phyloP scores from a whole-genome alignment of 257 asterid genomes.

The Przewalskia tangutica region DNA sequence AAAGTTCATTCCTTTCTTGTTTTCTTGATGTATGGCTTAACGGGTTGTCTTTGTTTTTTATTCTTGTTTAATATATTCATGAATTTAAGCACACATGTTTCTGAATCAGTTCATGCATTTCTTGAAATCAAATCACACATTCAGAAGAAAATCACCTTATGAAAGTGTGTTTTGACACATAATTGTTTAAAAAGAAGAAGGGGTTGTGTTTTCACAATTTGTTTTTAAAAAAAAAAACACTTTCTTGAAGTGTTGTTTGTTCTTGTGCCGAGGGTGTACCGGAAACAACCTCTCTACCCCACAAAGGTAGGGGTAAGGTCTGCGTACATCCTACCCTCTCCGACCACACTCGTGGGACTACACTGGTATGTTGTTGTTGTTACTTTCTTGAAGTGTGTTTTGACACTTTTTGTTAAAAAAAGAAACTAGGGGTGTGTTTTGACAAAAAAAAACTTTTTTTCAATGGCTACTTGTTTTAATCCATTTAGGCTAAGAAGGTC shows the following conservation, averaged over 20 bases:
- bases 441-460: background rate
- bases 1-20: background rate
- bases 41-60: background rate
- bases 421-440: background rate
- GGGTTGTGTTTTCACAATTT: background rate
- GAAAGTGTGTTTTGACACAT: constrained; percentile 25
- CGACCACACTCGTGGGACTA: too few relatives aligned
- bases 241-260: too few relatives aligned
- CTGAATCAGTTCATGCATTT: constrained; percentile 77
- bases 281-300: too few relatives aligned
- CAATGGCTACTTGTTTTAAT: constrained; percentile 66
- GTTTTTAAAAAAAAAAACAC: too few relatives aligned
- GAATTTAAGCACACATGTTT: constrained; percentile 40
- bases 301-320: too few relatives aligned
- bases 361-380: too few relatives aligned
- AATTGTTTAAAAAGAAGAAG: background rate
- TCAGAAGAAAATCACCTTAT: constrained; percentile 46
- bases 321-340: too few relatives aligned
- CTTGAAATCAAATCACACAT: constrained; percentile 69
- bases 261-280: too few relatives aligned
- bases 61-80: constrained; percentile 20
- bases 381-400: too few relatives aligned
- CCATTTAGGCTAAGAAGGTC: constrained; percentile 49
- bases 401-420: too few relatives aligned
- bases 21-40: background rate